Evolutionary conservation across 306 rosid species (phyloP).

Genomic region (Fragaria nilgerrensis): DNA sequence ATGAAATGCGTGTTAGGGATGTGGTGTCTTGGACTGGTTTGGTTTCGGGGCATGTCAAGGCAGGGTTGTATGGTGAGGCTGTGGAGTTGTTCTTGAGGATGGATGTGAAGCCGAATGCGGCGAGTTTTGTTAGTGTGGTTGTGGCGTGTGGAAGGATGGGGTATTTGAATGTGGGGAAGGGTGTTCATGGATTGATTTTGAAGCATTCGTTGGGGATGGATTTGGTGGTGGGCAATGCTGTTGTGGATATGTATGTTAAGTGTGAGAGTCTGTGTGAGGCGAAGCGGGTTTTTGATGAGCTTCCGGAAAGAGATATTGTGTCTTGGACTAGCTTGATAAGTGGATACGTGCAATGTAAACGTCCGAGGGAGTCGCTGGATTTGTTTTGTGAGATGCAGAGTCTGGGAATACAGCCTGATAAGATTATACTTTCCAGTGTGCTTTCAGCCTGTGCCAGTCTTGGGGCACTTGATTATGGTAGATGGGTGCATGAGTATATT

Average conservation of each 20-base stretch:
- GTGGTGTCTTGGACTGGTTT: constrained; percentile 82
- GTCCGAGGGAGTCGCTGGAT: constrained; percentile 57
- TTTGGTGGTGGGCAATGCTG: constrained; percentile 57
- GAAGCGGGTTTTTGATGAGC: constrained; percentile 51
- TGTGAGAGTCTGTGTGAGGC: constrained; percentile 60
- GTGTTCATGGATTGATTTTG: constrained; percentile 59
- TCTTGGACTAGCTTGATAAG: constrained; percentile 73
- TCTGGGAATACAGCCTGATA: constrained; percentile 54
- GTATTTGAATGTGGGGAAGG: constrained; percentile 52
- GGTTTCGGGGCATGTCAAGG: constrained; percentile 60
- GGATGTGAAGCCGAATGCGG: constrained; percentile 64
- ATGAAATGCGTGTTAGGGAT: constrained; percentile 72
- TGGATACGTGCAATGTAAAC: constrained; percentile 65
- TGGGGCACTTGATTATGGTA: constrained; percentile 67
- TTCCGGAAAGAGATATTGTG: constrained; percentile 53
- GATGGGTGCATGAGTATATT: constrained; percentile 73
- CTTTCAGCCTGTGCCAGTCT: constrained; percentile 78
- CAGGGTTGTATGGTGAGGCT: constrained; percentile 53
- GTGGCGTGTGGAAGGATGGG: constrained; percentile 63
- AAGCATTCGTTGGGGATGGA: constrained; percentile 35
- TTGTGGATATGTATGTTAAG: constrained; percentile 71
- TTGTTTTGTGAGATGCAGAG: constrained; percentile 53
- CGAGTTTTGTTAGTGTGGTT: constrained; percentile 57
- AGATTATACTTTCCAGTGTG: constrained; percentile 58
- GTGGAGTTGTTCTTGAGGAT: constrained; percentile 36